Conservation (phyloP, 768 basidiomycete genomes). For the Tylopilus felleus region DNA sequence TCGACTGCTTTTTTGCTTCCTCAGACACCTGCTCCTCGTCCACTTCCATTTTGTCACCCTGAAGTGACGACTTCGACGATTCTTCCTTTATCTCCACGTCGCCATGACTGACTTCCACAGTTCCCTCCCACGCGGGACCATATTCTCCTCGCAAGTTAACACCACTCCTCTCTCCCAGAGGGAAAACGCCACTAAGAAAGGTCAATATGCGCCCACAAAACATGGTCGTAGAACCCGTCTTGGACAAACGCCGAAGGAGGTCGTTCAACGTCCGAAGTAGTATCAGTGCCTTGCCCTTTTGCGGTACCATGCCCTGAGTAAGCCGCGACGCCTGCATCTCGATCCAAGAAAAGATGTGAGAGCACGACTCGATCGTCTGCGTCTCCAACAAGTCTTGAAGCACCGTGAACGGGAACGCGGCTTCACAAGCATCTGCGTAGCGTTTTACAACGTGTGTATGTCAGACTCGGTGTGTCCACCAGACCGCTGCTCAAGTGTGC, state of each 20-base stretch:
- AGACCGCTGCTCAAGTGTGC: background rate
- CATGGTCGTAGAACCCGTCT: slow-evolving; percentile 78
- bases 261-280: slow-evolving; percentile 86
- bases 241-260: slow-evolving; percentile 79
- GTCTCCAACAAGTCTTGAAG: slow-evolving; percentile 83
- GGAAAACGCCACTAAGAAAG: slow-evolving; percentile 82
- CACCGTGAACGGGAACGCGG: slow-evolving; percentile 65
- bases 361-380: slow-evolving; percentile 82
- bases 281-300: slow-evolving; percentile 84
- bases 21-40: slow-evolving; percentile 40
- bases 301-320: slow-evolving; percentile 75
- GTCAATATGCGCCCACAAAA: slow-evolving; percentile 89
- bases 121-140: slow-evolving; percentile 73
- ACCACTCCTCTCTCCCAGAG: slow-evolving; percentile 84
- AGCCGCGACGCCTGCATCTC: slow-evolving; percentile 67
- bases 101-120: slow-evolving; percentile 39
- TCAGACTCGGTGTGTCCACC: slow-evolving; percentile 1
- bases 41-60: slow-evolving; percentile 59
- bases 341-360: slow-evolving; percentile 86
- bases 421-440: slow-evolving; percentile 71
- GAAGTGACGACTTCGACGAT: slow-evolving; percentile 29
- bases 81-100: slow-evolving; percentile 33
- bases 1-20: slow-evolving; percentile 33
- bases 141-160: slow-evolving; percentile 91
- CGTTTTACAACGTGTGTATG: background rate